Conservation (phyloP, 1,139 yeast genomes). For the Starmera stellimalicola region DNA sequence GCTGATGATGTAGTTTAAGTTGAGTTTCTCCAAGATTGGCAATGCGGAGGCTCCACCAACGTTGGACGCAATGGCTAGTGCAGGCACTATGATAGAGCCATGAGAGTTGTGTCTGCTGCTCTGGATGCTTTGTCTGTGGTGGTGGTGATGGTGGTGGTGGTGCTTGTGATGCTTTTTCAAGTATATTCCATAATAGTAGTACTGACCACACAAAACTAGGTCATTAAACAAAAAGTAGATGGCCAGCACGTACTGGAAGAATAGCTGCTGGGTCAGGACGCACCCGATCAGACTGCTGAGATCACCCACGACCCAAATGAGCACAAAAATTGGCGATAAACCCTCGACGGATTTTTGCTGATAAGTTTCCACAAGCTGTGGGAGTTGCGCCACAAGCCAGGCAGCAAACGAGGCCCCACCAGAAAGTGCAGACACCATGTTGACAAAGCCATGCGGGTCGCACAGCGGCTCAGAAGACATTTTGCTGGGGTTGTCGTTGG, state of each 20-base stretch:
- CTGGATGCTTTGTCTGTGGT: conserved; percentile 20
- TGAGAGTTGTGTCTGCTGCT: conserved; percentile 24
- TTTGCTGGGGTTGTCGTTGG: no score
- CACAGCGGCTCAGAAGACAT: no score
- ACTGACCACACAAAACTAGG: conserved; percentile 61
- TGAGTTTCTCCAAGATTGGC: conserved; percentile 17
- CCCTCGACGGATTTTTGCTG: conserved; percentile 78
- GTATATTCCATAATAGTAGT: conserved; percentile 52
- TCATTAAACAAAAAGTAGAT: conserved; percentile 71
- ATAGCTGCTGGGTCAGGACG: conserved; percentile 61
- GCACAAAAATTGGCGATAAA: conserved; percentile 63
- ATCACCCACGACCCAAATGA: conserved; percentile 83
- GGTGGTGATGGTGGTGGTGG: conserved; percentile 24
- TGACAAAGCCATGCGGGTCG: conserved; percentile 8
- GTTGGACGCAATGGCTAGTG: conserved; percentile 13
- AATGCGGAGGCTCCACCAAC: conserved; percentile 11
- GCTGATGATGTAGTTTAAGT: no score
- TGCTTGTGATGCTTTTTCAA: conserved; percentile 27
- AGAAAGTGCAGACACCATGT: conserved; percentile 22
- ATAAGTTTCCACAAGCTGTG: conserved; percentile 76
- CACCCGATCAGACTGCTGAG: conserved; percentile 75
- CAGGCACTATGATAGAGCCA: conserved; percentile 16
- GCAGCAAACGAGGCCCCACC: conserved; percentile 48
- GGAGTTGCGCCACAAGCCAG: conserved; percentile 84
- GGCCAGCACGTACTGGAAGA: conserved; percentile 70